These are phyloP conservation scores for Fusarium protoensiforme DNA, from an alignment of 2,329 filamentous ascomycete species.

Conservation along the genomic window DNA sequence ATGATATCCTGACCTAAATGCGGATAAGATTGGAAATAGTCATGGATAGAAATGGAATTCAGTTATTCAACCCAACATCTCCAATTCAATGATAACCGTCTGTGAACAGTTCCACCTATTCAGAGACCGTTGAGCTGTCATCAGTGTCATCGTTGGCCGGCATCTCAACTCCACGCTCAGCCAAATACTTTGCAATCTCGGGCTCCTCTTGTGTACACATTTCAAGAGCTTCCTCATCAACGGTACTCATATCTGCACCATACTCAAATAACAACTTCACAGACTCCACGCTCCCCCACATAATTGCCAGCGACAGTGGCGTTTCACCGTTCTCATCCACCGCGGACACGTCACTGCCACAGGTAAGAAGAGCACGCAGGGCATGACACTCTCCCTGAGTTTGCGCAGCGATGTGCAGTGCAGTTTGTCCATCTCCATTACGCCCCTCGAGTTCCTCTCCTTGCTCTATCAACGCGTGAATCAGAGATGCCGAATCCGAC, in stretches of 20 bases:
- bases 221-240: constrained; percentile 1
- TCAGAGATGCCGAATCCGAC: not conserved
- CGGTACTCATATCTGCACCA: not conserved
- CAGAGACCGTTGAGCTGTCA: not conserved
- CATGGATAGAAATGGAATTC: not conserved
- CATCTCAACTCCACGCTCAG: not conserved
- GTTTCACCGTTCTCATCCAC: not conserved
- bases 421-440: not conserved
- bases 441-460: not conserved
- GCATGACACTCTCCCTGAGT: not conserved
- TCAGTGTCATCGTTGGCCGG: not conserved
- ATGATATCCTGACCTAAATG: not conserved
- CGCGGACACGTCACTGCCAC: not conserved
- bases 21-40: not conserved
- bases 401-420: constrained; percentile 1
- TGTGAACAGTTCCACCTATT: not conserved
- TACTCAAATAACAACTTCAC: constrained; percentile 7
- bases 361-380: not conserved
- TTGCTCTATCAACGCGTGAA: not conserved
- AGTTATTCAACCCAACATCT: not conserved
- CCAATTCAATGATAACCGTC: not conserved
- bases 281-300: not conserved
- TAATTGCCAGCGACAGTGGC: not conserved
- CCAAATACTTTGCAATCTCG: not conserved
- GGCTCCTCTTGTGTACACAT: not conserved